phyloP scores from a whole-genome alignment of 345 rosid species.

The Eucalyptus melliodora region DNA sequence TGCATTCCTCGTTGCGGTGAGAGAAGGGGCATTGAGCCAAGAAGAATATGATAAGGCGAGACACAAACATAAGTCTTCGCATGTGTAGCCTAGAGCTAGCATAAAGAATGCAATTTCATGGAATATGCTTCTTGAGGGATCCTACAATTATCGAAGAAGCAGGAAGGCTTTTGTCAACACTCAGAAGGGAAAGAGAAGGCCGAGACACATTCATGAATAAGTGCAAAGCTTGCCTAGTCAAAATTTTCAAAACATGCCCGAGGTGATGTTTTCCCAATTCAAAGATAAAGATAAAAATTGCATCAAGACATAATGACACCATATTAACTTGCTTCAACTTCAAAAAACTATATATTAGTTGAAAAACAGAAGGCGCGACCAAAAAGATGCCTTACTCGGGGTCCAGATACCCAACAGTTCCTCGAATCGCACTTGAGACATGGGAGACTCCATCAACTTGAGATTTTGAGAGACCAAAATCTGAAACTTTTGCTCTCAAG shows the following conservation, averaged over 20 bases:
- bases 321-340: neutral
- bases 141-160: neutral
- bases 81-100: neutral
- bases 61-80: neutral
- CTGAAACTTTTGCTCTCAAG: conserved; percentile 89
- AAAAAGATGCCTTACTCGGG: conserved; percentile 57
- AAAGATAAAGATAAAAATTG: neutral
- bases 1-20: neutral
- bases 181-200: neutral
- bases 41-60: neutral
- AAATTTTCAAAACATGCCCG: neutral
- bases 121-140: neutral
- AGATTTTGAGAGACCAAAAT: conserved; percentile 87
- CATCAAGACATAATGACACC: neutral
- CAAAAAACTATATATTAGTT: neutral
- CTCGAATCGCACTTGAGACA: conserved; percentile 92
- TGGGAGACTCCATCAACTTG: conserved; percentile 83
- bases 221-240: neutral
- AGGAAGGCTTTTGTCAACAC: neutral
- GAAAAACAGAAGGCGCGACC: neutral
- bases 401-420: conserved; percentile 96
- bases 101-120: neutral
- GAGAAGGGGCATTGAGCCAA: neutral
- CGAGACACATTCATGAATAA: neutral
- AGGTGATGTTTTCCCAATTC: neutral